Base-by-base conservation (phyloP, 2,329 filamentous ascomycete genomes). In the Aspergillus versicolor region DNA sequence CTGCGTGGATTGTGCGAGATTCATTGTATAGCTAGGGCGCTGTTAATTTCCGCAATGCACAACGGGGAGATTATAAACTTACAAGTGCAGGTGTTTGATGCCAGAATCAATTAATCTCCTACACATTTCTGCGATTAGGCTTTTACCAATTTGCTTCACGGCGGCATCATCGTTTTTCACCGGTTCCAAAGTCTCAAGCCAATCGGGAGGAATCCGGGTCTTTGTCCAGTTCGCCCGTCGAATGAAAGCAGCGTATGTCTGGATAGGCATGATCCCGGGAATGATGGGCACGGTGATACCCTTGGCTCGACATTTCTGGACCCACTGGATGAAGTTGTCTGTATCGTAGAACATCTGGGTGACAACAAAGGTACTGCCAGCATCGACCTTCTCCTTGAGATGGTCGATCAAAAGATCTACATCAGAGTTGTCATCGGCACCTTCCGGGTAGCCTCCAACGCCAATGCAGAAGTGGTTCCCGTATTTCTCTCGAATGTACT, bases 271-370 rank as follows among this genome's bases (percentile, higher is more conserved):
- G 70, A 93, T 93, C 22, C 91, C 92, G 3, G 90, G 89, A 48
- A 95, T 84, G 64, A 96, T 94, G 15, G 90, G 90, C 32, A 94
- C 81, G 24, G 79, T 87, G 70, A 99, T 93, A 47, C 94, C 94
- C 68, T 86, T 87, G 52, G 88, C 91, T 49, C 92, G 88, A 58
- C 93, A 92, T 72, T 90, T 94, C 65, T 84, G 81, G 38, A 95
- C 89, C 94, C 94, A 99, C 52, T 87, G 84, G 53, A 97, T 77
- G 76, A 99, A 99, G 71, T 94, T 93, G 69, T 99, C 93, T 49
- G 86, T 92, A 70, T 99, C 93, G 80, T 99, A 99, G 78, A 97
- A 97, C 94, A 99, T 99, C 78, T 99, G 94, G 0, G 94, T 97
- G 53, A 99, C 90, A 62, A 99, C 90, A 73, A 97, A 99, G 6